Evolutionary conservation across 108 stramenopile species (phyloP).

Genomic region (Pseudonitzschia multiseries): DNA sequence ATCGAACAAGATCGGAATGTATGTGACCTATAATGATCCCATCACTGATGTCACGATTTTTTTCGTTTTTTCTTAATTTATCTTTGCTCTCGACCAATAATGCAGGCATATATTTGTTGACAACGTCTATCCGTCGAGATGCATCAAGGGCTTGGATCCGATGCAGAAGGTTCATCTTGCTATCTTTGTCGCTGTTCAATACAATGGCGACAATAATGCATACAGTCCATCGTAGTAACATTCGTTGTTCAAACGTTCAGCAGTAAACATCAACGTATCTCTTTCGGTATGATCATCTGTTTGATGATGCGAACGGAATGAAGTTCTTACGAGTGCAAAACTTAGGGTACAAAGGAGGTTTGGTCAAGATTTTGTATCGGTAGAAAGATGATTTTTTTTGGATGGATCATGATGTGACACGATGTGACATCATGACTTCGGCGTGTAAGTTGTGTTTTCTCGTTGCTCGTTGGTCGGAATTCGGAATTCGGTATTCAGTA

Average conservation of each 20-base stretch:
- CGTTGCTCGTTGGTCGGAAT: no score
- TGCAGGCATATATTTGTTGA: constrained; percentile 13
- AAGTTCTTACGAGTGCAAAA: no score
- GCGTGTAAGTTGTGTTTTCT: no score
- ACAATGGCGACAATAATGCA: not conserved
- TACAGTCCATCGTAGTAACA: not conserved
- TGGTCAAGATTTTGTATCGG: no score
- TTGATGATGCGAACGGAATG: not conserved
- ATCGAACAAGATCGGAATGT: not conserved
- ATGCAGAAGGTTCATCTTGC: constrained; percentile 14
- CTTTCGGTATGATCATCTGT: not conserved
- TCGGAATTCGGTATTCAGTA: no score
- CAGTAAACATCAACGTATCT: not conserved
- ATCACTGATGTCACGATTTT: not conserved
- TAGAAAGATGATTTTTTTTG: no score
- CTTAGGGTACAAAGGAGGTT: no score
- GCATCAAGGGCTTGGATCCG: constrained; percentile 18
- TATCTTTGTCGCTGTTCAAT: not conserved
- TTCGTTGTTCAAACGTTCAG: not conserved
- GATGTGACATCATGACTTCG: no score
- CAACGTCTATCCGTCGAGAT: constrained; percentile 14
- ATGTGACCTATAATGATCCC: constrained; percentile 3
- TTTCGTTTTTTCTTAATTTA: not conserved
- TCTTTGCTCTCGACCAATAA: not conserved
- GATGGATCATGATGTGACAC: no score